Evolutionary conservation across 306 rosid species (phyloP).

Genomic region (Trichosanthes truncata): DNA sequence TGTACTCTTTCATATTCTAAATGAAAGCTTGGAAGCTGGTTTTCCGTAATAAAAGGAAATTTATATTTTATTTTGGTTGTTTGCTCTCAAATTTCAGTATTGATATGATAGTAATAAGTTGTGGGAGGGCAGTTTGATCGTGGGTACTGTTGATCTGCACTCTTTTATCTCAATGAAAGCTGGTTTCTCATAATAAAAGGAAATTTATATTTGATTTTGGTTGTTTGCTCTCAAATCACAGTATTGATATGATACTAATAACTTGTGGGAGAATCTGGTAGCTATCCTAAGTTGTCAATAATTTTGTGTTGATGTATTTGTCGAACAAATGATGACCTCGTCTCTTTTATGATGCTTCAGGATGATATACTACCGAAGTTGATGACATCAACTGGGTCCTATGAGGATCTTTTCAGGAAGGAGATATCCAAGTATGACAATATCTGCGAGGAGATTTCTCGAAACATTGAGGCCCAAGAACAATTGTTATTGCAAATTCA

Average conservation of each 20-base stretch:
- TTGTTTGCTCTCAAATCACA: neutral
- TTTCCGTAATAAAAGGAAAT: neutral
- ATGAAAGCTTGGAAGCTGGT: neutral
- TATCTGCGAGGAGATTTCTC: conserved; percentile 80
- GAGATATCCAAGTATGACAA: conserved; percentile 87
- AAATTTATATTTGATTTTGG: neutral
- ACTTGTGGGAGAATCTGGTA: neutral
- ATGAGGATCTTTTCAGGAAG: conserved; percentile 94
- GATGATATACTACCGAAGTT: conserved; percentile 97
- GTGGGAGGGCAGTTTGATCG: neutral
- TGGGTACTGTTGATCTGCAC: neutral
- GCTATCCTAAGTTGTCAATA: conserved; percentile 4
- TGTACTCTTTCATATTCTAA: neutral
- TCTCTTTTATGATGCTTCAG: conserved; percentile 34
- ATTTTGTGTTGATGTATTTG: conserved; percentile 10
- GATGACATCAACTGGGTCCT: conserved; percentile 97
- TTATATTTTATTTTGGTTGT: neutral
- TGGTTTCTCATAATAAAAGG: neutral
- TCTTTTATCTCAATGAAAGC: neutral
- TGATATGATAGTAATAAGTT: neutral
- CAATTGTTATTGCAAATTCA: conserved; percentile 86
- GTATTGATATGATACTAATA: neutral
- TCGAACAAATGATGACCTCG: conserved; percentile 13
- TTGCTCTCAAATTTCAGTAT: neutral
- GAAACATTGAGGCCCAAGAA: conserved; percentile 90